These are phyloP conservation scores for Yamadazyma spencermartinsiae DNA, from an alignment of 1,139 yeast genomes.

Conservation along the genomic window DNA sequence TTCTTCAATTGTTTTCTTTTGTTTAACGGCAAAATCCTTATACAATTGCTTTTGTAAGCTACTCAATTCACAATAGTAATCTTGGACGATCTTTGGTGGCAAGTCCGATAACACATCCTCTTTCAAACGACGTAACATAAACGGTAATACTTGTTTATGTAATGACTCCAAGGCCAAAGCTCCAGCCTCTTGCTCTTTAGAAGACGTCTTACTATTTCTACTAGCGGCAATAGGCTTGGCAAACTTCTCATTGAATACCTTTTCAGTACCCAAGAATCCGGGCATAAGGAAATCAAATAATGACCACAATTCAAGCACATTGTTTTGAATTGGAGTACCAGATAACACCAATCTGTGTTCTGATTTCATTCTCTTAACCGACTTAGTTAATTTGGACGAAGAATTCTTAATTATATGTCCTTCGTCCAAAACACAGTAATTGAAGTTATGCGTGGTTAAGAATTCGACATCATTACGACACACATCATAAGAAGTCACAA, in stretches of 20 bases:
- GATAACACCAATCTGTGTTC: conserved; percentile 89
- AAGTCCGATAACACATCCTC: conserved; percentile 95
- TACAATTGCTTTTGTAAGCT: conserved; percentile 86
- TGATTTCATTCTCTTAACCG: conserved; percentile 80
- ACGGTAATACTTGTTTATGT: conserved; percentile 95
- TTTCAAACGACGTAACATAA: conserved; percentile 91
- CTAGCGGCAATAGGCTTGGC: conserved; percentile 97
- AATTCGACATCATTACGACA: conserved; percentile 85
- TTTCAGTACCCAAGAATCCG: conserved; percentile 95
- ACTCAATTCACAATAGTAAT: conserved; percentile 93
- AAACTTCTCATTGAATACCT: conserved; percentile 89
- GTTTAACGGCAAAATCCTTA: conserved; percentile 88
- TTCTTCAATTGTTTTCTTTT: conserved; percentile 67
- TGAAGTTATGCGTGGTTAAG: conserved; percentile 65
- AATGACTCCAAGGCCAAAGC: conserved; percentile 93
- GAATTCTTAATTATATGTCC: conserved; percentile 97
- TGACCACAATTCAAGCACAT: conserved; percentile 96
- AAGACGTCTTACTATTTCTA: conserved; percentile 84
- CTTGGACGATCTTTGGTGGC: conserved; percentile 98
- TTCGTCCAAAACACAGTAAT: conserved; percentile 95
- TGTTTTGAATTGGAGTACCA: conserved; percentile 98
- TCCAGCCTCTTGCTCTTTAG: conserved; percentile 96
- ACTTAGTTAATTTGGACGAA: conserved; percentile 80
- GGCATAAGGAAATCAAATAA: conserved; percentile 98
- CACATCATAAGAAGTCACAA: conserved; percentile 95